phyloP scores from a whole-genome alignment of 192 early-diverging fungal genomes.

The Obelidium mucronatum region DNA sequence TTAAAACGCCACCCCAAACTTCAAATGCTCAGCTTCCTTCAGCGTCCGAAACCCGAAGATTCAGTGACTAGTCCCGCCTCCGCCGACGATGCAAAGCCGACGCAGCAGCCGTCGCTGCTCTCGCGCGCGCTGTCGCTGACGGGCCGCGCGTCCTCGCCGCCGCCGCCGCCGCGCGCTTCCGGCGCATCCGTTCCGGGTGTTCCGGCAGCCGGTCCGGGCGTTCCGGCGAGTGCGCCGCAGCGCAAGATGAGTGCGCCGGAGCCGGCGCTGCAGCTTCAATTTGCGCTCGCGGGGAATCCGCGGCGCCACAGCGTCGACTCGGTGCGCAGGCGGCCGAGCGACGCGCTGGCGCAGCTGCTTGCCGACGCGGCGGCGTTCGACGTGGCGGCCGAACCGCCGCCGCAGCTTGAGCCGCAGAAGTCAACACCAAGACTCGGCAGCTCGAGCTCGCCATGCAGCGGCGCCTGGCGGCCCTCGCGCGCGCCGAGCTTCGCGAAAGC shows the following conservation, averaged over 20 bases:
- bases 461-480: no score
- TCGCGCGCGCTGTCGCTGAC: not conserved
- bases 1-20: no score
- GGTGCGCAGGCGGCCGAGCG: not conserved
- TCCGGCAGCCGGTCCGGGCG: no score
- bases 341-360: not conserved
- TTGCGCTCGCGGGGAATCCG: not conserved
- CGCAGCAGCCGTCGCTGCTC: not conserved
- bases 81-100: not conserved
- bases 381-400: not conserved
- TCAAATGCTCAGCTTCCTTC: no score
- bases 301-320: not conserved
- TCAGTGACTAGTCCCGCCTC: not conserved
- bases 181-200: no score
- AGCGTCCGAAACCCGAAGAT: no score
- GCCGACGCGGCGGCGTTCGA: not conserved
- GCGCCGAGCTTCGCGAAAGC: no score
- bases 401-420: not conserved
- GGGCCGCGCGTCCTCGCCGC: not conserved
- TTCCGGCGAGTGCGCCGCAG: not conserved
- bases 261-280: not conserved
- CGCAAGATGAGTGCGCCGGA: slow-evolving; percentile 1
- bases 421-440: no score
- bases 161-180: no score
- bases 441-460: not conserved